phyloP scores from a whole-genome alignment of 1,139 yeast species.

The Magnusiomyces paraingens region DNA sequence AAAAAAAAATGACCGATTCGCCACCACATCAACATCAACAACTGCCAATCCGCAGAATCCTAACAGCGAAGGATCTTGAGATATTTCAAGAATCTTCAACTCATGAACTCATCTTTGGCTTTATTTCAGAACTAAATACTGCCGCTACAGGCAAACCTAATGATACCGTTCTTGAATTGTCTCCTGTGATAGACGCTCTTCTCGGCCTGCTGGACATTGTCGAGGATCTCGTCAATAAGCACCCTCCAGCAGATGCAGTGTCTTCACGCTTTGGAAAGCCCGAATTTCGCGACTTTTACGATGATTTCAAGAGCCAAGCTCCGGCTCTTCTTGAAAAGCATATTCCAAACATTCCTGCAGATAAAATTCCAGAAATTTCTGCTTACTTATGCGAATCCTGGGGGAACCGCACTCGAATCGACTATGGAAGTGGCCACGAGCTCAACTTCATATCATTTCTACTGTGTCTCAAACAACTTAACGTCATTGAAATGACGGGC shows the following conservation, averaged over 20 bases:
- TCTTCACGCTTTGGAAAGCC: slow-evolving; percentile 84
- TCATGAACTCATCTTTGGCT: slow-evolving; percentile 45
- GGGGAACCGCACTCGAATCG: slow-evolving; percentile 83
- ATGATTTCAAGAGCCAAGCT: slow-evolving; percentile 44
- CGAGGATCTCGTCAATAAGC: slow-evolving; percentile 39
- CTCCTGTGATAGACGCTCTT: slow-evolving; percentile 29
- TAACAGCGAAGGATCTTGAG: slow-evolving; percentile 54
- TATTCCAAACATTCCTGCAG: slow-evolving; percentile 21
- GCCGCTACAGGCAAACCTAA: slow-evolving; percentile 58
- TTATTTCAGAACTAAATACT: slow-evolving; percentile 52
- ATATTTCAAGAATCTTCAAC: slow-evolving; percentile 54
- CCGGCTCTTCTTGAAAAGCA: slow-evolving; percentile 21
- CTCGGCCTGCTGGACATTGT: slow-evolving; percentile 43
- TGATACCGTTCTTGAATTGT: slow-evolving; percentile 20
- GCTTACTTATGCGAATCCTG: slow-evolving; percentile 63
- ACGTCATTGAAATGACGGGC: slow-evolving; percentile 18
- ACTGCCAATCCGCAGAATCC: slow-evolving; percentile 40
- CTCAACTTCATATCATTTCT: slow-evolving; percentile 73
- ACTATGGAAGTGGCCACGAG: slow-evolving; percentile 97
- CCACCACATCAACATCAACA: neutral
- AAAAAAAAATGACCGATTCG: neutral
- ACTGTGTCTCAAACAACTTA: slow-evolving; percentile 41
- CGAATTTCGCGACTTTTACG: slow-evolving; percentile 82
- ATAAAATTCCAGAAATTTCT: slow-evolving; percentile 37
- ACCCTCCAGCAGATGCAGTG: slow-evolving; percentile 70